Base-by-base conservation (phyloP, 2,329 filamentous ascomycete species). In the Microcera coccophila region DNA sequence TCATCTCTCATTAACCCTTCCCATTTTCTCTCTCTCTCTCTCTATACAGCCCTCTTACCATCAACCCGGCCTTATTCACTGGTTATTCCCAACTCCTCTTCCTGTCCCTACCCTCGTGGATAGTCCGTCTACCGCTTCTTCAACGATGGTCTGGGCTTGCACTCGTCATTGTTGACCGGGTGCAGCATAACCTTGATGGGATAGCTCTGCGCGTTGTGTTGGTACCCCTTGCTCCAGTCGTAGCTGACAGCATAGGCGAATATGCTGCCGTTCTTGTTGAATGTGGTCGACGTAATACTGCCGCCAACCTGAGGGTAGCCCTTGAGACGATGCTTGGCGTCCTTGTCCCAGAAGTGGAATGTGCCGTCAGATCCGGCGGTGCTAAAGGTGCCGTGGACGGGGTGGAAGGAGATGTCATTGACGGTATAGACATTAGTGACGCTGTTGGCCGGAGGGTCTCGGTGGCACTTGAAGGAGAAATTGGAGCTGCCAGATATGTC, bases 381-480 rank as follows among this genome's bases (percentile, higher is more conserved):
- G 70, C 87, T 94, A 73, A 98, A 98, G n/a, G 93, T 98, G 60
- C 93, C 93, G 67, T 96, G 90, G 11, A 87, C 77, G 1, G 93
- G 93, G 70, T 98, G 93, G 81, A 97, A 97, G 18, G 88, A 94
- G 66, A 98, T 98, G 55, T 90, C 85, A 71, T 98, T 98, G 62
- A 98, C 90, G 2, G 90, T 84, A 73, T 90, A 93, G 57, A 97
- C 93, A 61, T 91, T 93, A 57, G 87, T 88, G 52, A 85, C 73
- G 67, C 89, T 90, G 60, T 79, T 80, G 44, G 81, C 71, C 2
- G 86, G 81, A 4, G 81, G 79, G 58, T 95, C 88, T 45, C 93
- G 90, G 67, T 98, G 93, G 69, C 93, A 98, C 70, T 97, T 97
- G 82, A 98, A 98, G 32, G 89, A 95, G 75, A 98, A 98, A 73